These are phyloP conservation scores for Fraxinus pennsylvanica DNA, from an alignment of 257 asterid species.

Conservation along the genomic window DNA sequence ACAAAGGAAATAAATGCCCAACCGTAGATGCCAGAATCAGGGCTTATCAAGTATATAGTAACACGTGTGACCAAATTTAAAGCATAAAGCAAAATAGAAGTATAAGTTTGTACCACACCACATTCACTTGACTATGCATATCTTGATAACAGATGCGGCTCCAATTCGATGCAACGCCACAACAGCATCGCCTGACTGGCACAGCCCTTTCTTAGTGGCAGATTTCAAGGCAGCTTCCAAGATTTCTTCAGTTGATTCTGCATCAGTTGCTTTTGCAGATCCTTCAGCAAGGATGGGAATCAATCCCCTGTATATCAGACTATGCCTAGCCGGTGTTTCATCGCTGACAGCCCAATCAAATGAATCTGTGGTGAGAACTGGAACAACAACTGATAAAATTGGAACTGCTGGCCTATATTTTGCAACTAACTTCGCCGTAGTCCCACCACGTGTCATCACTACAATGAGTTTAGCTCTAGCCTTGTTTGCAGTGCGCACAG, in stretches of 20 bases:
- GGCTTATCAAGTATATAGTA: neutral
- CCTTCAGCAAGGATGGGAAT: conserved; percentile 84
- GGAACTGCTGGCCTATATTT: conserved; percentile 89
- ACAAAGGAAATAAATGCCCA: neutral
- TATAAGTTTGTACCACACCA: neutral
- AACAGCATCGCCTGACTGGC: conserved; percentile 70
- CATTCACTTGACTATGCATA: conserved; percentile 59
- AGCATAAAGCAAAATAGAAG: neutral
- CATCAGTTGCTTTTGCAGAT: conserved; percentile 71
- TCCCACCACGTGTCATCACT: conserved; percentile 84
- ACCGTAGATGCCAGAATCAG: neutral
- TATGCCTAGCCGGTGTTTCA: conserved; percentile 82
- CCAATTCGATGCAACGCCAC: conserved; percentile 85
- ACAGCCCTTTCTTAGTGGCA: conserved; percentile 56
- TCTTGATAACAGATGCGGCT: conserved; percentile 71
- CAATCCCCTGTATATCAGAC: conserved; percentile 74
- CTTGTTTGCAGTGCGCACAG: conserved; percentile 75
- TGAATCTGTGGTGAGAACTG: conserved; percentile 60
- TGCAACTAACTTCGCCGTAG: conserved; percentile 82
- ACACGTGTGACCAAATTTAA: neutral
- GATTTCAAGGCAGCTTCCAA: conserved; percentile 58
- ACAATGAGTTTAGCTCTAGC: conserved; percentile 72
- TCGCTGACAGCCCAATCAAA: conserved; percentile 83
- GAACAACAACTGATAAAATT: conserved; percentile 77
- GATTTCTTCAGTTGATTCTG: conserved; percentile 78